Base-by-base conservation (phyloP, 2,329 filamentous ascomycete genomes). In the Sarocladium brachiariae region DNA sequence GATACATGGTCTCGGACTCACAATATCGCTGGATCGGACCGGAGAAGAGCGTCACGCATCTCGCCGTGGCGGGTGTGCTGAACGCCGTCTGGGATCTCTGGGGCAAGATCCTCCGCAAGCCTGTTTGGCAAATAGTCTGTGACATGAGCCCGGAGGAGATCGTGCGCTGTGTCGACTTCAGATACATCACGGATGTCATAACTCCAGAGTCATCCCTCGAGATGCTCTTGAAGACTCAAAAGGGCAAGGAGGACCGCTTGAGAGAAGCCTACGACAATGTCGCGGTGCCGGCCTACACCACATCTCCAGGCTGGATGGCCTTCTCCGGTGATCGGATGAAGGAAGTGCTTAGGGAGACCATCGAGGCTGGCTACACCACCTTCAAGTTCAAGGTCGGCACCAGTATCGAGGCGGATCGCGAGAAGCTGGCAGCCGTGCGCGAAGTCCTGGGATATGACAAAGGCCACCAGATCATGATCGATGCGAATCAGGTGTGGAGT, bases 61-160 rank as follows among this genome's bases (percentile, higher is more conserved):
- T 96, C 7, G 90, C 90, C 1, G 82, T 96, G 10, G 89, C 88
- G 25, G 87, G 89, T 38, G 86, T 95, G 14, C 87, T 95, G 59
- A 96, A 96, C 66, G 90, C 89, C 14, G 76, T 95, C 60, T 96
- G 90, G 90, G 90, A 96, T 67, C 80, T 96, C n/a, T 95, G 90
- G 90, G 89, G 88, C 50, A 95, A 95, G 73, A 78, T 78, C 2
- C 79, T 93, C 31, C 77, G 80, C 56, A 95, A 96, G 74, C 91
- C 90, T 3, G 88, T 96, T 13, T 96, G 90, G 91, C 80, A 83
- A 53, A 85, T 96, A 55, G 86, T 96, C 21, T 86, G 87, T 10
- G 90, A 96, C 58, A 95, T 96, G 87, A 84, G 78, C 3, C 89
- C 90, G 1, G 86, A 93, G 69, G 85, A 96, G 71, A 81, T 95